Evolutionary conservation across 2,329 filamentous ascomycete genomes (phyloP), one percentile per base, ranked within the genome.

Genomic region (Fusarium falciforme): DNA sequence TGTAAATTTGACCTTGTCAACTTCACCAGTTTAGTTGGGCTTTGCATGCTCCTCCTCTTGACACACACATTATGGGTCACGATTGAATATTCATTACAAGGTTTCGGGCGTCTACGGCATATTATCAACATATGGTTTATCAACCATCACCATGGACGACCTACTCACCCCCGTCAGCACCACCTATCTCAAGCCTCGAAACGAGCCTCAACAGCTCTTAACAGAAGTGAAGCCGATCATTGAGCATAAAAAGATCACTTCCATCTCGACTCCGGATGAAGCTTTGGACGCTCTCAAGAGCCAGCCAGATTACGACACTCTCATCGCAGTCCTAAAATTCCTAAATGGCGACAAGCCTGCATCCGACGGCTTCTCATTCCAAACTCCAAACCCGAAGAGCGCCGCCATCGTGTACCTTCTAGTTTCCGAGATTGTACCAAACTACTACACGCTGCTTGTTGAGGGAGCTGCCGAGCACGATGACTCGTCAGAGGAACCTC

Each of bases 371-470:
- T 81, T 82, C 61, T 71, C 67, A 17, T 66, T 83, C 11, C 77
- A 77, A 11, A 62, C 67, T 4, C 92, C 94, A 5, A 89, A 89
- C 35, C 91, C 95, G 2, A 84, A 90, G 70, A 89, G 91, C 66
- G 91, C 94, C 22, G 93, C 95, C 76, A 89, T 98, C 35, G 86
- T 96, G 61, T 92, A 95, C 78, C 84, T 90, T 4, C 84, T 99
- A 38, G 90, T 97, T 67, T 91, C 89, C 17, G 89, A 91, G 35
- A 95, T 93, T 29, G 85, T 94, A 9, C 93, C 94, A 2, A 93
- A 95, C 79, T 97, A 96, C 82, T 98, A 96, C 96, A 80, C 86
- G 4, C 78, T 90, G 10, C 79, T 96, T 17, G 83, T 85, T 40
- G 87, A 89, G 66, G 84, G 83, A n/a, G 80, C 80, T 31, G 68